Evolutionary conservation across 2,329 filamentous ascomycete species (phyloP), one percentile per base, ranked within the genome.

Genomic region (Westerdykella aurantiaca): DNA sequence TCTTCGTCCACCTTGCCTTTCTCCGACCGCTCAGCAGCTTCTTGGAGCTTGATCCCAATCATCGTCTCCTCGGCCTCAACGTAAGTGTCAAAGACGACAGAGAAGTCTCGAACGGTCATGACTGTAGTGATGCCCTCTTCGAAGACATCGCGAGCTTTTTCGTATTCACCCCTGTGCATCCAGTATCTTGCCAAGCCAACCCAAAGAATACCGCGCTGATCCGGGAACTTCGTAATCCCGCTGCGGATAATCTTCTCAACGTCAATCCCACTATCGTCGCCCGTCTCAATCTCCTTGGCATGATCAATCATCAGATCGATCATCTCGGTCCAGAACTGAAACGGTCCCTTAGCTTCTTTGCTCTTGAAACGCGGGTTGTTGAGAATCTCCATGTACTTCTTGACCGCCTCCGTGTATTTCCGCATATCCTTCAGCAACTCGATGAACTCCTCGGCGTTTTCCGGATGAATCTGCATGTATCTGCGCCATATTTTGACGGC

Each of bases 101-200:
- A 94, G 62, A 98, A 98, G 69, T 98, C 93, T 44, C 93, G 84
- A 37, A 98, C 90, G 2, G 93, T 98, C 91, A 97, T 97, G 50
- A 96, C 94, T 1, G 91, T 97, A 10, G 88, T 95, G 53, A 97
- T 88, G 37, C 88, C 94, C 68, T 97, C 90, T 69, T 98, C 93
- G 53, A 95, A 97, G 3, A 94, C 78, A 66, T 98, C 93, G 52
- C 94, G 78, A 12, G 93, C 90, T 48, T 85, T 84, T 70, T 97
- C 94, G 61, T 96, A 97, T 61, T 86, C 89, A 37, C 90, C 90
- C 63, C 83, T 83, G 46, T 88, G 88, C 63, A 94, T 95, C 88
- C 91, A 97, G 69, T 97, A 98, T 3, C 91, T 93, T 35, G 93
- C 93, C 41, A 98, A 72, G 9, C 91, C 91, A 39, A 88, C 88